A percentile compares a stretch with the other conserved stretches of the same genome.
Conservation (phyloP, 202 grass and related monocot species). For the Eragrostis tef region DNA sequence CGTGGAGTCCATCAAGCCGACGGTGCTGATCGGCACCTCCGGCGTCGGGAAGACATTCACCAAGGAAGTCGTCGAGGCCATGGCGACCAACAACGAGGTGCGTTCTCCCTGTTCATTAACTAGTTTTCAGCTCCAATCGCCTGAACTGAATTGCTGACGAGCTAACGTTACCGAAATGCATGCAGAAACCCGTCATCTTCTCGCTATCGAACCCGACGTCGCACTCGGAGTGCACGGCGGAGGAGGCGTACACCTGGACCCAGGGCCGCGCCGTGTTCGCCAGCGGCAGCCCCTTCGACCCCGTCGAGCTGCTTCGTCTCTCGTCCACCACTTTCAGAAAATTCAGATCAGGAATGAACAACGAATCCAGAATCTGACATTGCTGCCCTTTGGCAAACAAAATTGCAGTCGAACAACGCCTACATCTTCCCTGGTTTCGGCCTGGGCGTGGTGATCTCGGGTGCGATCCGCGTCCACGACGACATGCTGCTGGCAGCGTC, state of each 20-base stretch:
- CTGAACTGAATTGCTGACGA: neutral
- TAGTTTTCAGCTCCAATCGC: neutral
- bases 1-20: constrained; percentile 81
- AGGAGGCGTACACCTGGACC: constrained; percentile 82
- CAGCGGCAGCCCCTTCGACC: constrained; percentile 70
- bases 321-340: too few relatives aligned
- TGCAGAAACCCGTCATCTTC: constrained; percentile 79
- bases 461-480: constrained; percentile 88
- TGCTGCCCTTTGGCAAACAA: too few relatives aligned
- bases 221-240: constrained; percentile 94
- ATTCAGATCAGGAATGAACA: too few relatives aligned
- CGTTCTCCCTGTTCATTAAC: neutral
- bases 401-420: constrained; percentile 69
- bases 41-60: constrained; percentile 91
- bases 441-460: constrained; percentile 81
- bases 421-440: constrained; percentile 97
- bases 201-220: constrained; percentile 93
- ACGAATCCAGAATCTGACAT: too few relatives aligned
- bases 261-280: constrained; percentile 75
- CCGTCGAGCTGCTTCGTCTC: constrained; percentile 50
- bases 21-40: constrained; percentile 89
- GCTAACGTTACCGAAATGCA: neutral
- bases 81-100: constrained; percentile 83
- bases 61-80: constrained; percentile 77
- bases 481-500: constrained; percentile 92